These are phyloP conservation scores for Histomonas meleagridis DNA, from an alignment of 208 protist genomes.

Conservation along the genomic window DNA sequence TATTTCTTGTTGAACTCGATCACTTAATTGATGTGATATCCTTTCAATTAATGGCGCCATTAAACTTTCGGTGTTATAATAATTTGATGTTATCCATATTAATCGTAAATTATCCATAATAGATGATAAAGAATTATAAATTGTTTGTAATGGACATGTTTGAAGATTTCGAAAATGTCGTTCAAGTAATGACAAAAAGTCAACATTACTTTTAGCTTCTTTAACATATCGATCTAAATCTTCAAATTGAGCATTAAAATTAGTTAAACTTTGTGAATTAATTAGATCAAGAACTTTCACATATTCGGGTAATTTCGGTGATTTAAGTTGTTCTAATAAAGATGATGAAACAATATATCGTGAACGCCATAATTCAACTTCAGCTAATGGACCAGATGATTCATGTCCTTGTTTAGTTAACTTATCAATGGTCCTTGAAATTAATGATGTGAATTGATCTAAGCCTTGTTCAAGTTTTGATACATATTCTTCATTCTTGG, in stretches of 20 bases:
- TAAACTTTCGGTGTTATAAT: conserved; percentile 92
- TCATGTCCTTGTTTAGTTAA: neutral
- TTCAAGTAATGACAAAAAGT: conserved; percentile 91
- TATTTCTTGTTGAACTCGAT: conserved; percentile 69
- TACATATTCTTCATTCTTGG: neutral
- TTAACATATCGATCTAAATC: conserved; percentile 72
- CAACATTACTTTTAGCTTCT: conserved; percentile 93
- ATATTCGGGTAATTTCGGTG: conserved; percentile 44
- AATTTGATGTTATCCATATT: conserved; percentile 96
- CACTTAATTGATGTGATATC: conserved; percentile 80
- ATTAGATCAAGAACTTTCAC: conserved; percentile 41
- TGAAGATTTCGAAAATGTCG: conserved; percentile 83
- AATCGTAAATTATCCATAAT: conserved; percentile 94
- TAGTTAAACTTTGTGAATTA: conserved; percentile 38
- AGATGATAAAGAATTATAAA: conserved; percentile 83
- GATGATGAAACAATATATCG: conserved; percentile 21
- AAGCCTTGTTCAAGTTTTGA: neutral
- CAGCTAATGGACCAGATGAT: neutral
- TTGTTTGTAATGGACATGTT: conserved; percentile 62
- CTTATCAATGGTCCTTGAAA: neutral
- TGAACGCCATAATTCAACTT: conserved; percentile 31
- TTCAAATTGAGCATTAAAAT: conserved; percentile 60
- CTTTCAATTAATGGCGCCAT: conserved; percentile 89
- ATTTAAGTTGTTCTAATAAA: neutral
- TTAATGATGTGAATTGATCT: neutral